Base-by-base conservation (phyloP, 1,139 yeast genomes). In the Pichia sp. region DNA sequence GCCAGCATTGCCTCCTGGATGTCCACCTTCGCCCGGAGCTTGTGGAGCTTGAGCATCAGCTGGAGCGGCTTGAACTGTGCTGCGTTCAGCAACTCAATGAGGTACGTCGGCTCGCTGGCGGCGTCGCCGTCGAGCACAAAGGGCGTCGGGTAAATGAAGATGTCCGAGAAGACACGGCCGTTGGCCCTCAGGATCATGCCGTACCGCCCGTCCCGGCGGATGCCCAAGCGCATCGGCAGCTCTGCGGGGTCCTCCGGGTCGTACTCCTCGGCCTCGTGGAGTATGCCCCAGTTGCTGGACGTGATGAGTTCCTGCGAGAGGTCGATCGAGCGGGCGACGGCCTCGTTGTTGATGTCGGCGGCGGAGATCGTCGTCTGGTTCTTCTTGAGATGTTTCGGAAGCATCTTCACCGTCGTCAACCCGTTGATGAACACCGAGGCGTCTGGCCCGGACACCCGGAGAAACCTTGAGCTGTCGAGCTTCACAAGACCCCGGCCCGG, bases 371-470 rank as follows among this genome's bases (percentile, higher is more conserved):
- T 86, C 60, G 84, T 85, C 59, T 82, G 82, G 59, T 85, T 84
- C 65, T 84, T 83, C 71, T 86, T 85, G 36, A 75, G 72, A 42
- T 82, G 76, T 42, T 75, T 75, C 8, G 92, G 90, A 5, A 85
- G 64, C 58, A 86, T 69, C 64, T 90, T 79, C n/a, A 90, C 78
- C 0, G 97, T 89, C 7, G 87, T 75, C 42, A 92, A 74, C 0
- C 98, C 98, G 68, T 93, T 92, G 43, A 93, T 75, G 65, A 92
- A 92, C 67, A 83, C 83, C 40, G 90, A 73, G 0, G 96, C 77
- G 61, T 92, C 98, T 0, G 79, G 80, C 0, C 99, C 99, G 7
- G 74, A 69, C 10, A 93, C 74, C 13, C 79, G 76, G 5, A 59
- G 49, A 13, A 57, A 51, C 11, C 44, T 52, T 1, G 55, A 47